Evolutionary conservation across 75 land plant genomes (phyloP).

Genomic region (Ceratopteris richardii): DNA sequence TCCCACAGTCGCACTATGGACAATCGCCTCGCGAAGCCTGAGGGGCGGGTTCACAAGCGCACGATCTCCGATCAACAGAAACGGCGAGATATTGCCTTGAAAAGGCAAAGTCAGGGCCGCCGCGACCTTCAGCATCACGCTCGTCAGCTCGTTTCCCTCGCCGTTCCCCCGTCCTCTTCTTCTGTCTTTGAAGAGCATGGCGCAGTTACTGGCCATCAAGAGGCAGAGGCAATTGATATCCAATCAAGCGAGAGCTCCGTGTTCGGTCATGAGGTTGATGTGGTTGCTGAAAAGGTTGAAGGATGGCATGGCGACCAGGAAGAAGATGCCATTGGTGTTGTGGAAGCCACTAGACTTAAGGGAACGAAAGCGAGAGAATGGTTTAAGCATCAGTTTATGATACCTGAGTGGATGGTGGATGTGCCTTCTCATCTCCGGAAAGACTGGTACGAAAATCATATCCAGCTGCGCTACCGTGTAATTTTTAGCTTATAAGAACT

Average conservation of each 20-base stretch:
- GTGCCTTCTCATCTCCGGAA: slow-evolving; percentile 48
- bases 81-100: slow-evolving; percentile 73
- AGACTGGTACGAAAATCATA: slow-evolving; percentile 66
- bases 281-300: background rate
- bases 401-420: slow-evolving; percentile 99
- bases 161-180: slow-evolving; percentile 29
- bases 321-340: slow-evolving; percentile 22
- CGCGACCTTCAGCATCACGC: slow-evolving; percentile 78
- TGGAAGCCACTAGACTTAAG: slow-evolving; percentile 51
- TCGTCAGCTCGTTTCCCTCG: slow-evolving; percentile 60
- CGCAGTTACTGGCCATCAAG: background rate
- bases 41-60: slow-evolving; percentile 65
- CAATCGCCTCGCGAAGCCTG: too few species aligned
- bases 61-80: slow-evolving; percentile 84
- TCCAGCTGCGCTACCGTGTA: too few species aligned
- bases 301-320: slow-evolving; percentile 7
- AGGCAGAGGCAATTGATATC: too few species aligned
- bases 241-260: too few species aligned
- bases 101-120: slow-evolving; percentile 71
- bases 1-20: too few species aligned
- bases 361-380: slow-evolving; percentile 63
- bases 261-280: too few species aligned
- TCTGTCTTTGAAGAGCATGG: background rate
- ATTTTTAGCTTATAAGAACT: too few species aligned
- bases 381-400: slow-evolving; percentile 84